These are phyloP conservation scores for Ophiostoma quercus DNA, from an alignment of 2,329 filamentous ascomycete species.

Conservation along the genomic window DNA sequence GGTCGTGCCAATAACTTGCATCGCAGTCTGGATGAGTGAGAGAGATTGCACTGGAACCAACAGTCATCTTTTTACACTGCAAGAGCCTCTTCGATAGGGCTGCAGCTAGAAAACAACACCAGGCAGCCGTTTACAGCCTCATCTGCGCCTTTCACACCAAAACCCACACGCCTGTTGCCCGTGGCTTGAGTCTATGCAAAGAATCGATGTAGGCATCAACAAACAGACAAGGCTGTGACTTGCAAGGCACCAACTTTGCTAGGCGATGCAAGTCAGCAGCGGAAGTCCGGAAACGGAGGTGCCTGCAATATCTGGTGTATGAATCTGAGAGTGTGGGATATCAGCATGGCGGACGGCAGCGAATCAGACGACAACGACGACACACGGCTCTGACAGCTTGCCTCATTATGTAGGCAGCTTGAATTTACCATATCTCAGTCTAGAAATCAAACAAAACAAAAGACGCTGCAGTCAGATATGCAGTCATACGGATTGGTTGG, in stretches of 20 bases:
- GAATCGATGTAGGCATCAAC: background rate
- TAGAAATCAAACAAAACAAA: background rate
- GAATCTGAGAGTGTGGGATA: background rate
- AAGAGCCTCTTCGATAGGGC: background rate
- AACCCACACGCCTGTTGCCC: background rate
- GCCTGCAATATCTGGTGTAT: no score
- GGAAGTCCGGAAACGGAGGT: background rate
- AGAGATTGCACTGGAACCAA: background rate
- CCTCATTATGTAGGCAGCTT: background rate
- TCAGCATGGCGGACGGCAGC: background rate
- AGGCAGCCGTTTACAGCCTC: background rate
- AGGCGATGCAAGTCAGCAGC: background rate
- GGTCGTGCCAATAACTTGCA: background rate
- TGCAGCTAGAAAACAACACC: background rate
- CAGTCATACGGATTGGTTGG: conserved; percentile 5
- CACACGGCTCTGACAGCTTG: background rate
- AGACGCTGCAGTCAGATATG: background rate
- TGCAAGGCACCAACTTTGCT: background rate
- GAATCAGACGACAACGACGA: background rate
- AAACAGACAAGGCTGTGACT: background rate
- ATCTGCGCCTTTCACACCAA: background rate
- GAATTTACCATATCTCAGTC: background rate
- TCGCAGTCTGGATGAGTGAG: background rate
- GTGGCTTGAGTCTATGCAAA: background rate
- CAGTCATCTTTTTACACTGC: background rate